A percentile compares a stretch with the other conserved stretches of the same genome.
Evolutionary conservation across 2,329 filamentous ascomycete genomes (phyloP).

Genomic region (Monilinia vaccinii-corymbosi): DNA sequence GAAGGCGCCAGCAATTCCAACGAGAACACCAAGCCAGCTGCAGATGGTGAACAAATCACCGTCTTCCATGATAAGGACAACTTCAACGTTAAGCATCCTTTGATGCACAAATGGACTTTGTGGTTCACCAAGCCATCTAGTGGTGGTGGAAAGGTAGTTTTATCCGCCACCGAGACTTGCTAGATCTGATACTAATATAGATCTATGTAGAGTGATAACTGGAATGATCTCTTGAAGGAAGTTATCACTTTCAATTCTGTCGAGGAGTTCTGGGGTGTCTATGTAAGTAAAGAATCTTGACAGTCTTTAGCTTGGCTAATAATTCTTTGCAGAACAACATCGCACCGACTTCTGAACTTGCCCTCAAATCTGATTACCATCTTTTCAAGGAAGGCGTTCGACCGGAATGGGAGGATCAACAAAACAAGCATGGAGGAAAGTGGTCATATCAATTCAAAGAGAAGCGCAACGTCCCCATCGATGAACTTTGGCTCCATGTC

Average conservation of each 20-base stretch:
- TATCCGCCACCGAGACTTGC: neutral
- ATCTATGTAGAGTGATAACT: conserved; percentile 73
- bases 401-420: conserved; percentile 95
- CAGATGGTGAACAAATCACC: conserved; percentile 62
- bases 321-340: conserved; percentile 76
- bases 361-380: conserved; percentile 97
- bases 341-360: conserved; percentile 86
- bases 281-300: conserved; percentile 53
- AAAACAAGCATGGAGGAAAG: conserved; percentile 99
- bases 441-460: conserved; percentile 99
- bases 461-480: conserved; percentile 83
- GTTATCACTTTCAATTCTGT: conserved; percentile 98
- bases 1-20: conserved; percentile 48
- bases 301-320: conserved; percentile 9
- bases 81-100: conserved; percentile 98
- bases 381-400: conserved; percentile 97
- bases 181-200: conserved; percentile 19
- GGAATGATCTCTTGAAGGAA: conserved; percentile 96
- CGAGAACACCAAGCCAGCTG: conserved; percentile 34
- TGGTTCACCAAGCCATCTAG: conserved; percentile 99
- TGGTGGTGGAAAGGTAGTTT: conserved; percentile 76
- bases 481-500: conserved; percentile 92
- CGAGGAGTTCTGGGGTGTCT: conserved; percentile 99
- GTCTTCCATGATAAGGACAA: conserved; percentile 98
- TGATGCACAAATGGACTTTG: conserved; percentile 95